phyloP scores from a whole-genome alignment of 2,329 filamentous ascomycete species.

The Polytolypa hystricis region DNA sequence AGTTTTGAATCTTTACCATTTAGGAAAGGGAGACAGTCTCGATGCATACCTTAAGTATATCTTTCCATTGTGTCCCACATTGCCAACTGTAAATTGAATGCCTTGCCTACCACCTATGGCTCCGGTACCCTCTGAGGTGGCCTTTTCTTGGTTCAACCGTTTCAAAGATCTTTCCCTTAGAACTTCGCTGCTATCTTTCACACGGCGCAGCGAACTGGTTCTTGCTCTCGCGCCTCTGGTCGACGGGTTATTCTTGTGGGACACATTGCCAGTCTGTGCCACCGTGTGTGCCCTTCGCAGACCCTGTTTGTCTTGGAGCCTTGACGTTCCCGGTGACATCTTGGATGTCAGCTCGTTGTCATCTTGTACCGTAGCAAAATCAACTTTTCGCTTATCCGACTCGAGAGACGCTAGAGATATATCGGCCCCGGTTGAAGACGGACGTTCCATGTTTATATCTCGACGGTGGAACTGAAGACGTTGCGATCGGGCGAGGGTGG shows the following conservation, averaged over 20 bases:
- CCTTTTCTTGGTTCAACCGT: slow-evolving; percentile 42
- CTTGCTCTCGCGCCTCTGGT: slow-evolving; percentile 25
- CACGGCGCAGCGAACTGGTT: slow-evolving; percentile 26
- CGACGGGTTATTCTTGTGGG: slow-evolving; percentile 20
- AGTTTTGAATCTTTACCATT: too few species aligned
- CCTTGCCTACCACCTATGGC: slow-evolving; percentile 54
- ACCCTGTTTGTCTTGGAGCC: slow-evolving; percentile 15
- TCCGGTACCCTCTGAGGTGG: slow-evolving; percentile 50
- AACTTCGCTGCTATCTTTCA: slow-evolving; percentile 44
- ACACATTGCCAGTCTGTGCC: slow-evolving; percentile 22
- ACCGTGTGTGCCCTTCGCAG: slow-evolving; percentile 31
- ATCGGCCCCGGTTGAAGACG: neutral
- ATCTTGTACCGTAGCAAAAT: neutral
- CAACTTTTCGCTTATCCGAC: slow-evolving; percentile 2
- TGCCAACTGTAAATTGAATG: slow-evolving; percentile 66
- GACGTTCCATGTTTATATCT: slow-evolving; percentile 2
- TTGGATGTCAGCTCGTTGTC: neutral
- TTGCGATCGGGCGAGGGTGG: too few species aligned
- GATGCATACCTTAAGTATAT: slow-evolving; percentile 64
- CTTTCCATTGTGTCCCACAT: slow-evolving; percentile 71
- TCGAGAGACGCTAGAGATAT: neutral
- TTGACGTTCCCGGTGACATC: slow-evolving; percentile 6
- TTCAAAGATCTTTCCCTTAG: slow-evolving; percentile 29
- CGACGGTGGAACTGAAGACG: too few species aligned
- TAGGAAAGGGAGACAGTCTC: neutral